These are phyloP conservation scores for Camellia sinensis DNA, from an alignment of 148 eudicot genomes.

Conservation along the genomic window DNA sequence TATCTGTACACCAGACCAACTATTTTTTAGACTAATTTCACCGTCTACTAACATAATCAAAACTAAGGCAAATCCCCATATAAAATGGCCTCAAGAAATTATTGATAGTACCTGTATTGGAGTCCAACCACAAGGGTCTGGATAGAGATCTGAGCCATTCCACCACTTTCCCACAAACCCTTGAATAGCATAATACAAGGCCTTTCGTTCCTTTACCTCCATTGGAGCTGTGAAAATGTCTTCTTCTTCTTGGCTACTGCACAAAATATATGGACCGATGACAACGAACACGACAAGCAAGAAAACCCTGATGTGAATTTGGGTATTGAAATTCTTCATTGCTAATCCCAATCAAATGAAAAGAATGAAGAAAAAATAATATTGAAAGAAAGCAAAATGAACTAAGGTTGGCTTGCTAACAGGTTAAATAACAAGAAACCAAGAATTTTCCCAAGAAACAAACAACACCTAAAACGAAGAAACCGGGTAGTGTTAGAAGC, in stretches of 20 bases:
- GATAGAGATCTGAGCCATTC: slow-evolving; percentile 90
- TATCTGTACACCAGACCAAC: too few species aligned
- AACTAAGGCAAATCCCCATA: too few species aligned
- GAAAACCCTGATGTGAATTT: not conserved
- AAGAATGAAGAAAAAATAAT: not conserved
- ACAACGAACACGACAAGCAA: not conserved
- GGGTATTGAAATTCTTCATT: slow-evolving; percentile 7
- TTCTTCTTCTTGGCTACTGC: slow-evolving; percentile 12
- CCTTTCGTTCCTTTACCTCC: slow-evolving; percentile 55
- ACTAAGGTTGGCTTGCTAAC: too few species aligned
- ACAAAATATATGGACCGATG: not conserved
- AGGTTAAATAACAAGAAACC: not conserved
- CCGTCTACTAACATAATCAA: too few species aligned
- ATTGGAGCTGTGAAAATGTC: slow-evolving; percentile 39
- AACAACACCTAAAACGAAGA: not conserved
- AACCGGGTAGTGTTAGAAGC: not conserved
- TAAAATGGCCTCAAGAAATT: too few species aligned
- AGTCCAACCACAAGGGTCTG: slow-evolving; percentile 97
- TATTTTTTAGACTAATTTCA: too few species aligned
- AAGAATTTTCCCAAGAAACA: slow-evolving; percentile 1
- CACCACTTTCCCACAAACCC: slow-evolving; percentile 80
- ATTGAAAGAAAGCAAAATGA: not conserved
- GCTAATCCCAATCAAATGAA: slow-evolving; percentile 13
- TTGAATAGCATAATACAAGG: slow-evolving; percentile 67
- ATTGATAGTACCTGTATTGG: slow-evolving; percentile 60